Base-by-base conservation (phyloP, 768 basidiomycete genomes). In the Suillus discolor region DNA sequence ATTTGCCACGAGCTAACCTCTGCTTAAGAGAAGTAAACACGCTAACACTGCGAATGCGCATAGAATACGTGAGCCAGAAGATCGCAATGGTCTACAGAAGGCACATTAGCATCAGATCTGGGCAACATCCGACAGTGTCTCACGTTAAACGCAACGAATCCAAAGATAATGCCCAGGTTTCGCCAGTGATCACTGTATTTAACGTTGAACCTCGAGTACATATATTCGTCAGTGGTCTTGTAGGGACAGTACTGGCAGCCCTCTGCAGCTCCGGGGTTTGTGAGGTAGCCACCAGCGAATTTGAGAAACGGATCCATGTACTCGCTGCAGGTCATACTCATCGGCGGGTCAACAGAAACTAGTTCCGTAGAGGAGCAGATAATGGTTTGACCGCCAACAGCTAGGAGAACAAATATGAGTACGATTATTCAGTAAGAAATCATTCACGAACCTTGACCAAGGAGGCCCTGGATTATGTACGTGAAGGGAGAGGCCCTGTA, bases 321-420 rank as follows among this genome's bases (percentile, higher is more conserved):
- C 20, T 75, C 68, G 18, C 70, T 72, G 72, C 88, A 89, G 0
- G 84, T 80, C 65, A 78, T 77, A 4, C 83, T 83, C 0, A 72
- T 66, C 3, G 85, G 83, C 3, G 84, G 82, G 3, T 72, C 71
- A 67, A 96, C 71, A 1, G 79, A 80, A 3, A 87, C 84, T n/a
- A 86, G 79, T 73, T 96, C 94, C 61, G 80, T 75, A 0, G 75
- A 23, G 0, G 88, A 75, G 72, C 94, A 96, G 16, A 74, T 78
- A 59, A 91, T 79, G 1, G 74, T 67, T 57, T 81, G 75, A 7
- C 75, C 78, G 0, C 87, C 88, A 20, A 90, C 71, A 8, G 84
- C 88, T 87, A 65, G 18, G 44, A 6, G 34, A 20, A 36, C 12
- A 13, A n/a, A n/a, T 11, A n/a, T 55, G 12, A 36, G 12, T 6